phyloP scores from a whole-genome alignment of 805 yeast genomes.

The Nakazawaea populi region DNA sequence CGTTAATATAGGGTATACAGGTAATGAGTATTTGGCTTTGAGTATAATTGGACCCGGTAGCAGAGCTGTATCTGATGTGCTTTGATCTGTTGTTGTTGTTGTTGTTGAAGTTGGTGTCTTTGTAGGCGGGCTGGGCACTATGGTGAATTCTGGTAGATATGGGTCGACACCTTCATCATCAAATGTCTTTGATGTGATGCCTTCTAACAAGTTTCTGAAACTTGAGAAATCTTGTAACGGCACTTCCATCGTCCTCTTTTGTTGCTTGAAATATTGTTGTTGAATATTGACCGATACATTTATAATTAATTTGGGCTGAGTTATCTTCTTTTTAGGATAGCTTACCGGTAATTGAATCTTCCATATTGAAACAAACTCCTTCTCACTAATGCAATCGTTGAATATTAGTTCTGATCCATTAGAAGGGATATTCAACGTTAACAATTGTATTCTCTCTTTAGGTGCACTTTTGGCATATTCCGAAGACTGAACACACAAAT shows the following conservation, averaged over 20 bases:
- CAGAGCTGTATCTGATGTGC: background rate
- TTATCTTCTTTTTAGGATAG: constrained; percentile 10
- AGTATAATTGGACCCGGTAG: background rate
- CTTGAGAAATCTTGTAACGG: background rate
- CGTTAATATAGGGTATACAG: constrained; percentile 7
- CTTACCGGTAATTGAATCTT: constrained; percentile 4
- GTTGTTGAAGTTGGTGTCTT: background rate
- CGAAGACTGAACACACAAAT: constrained; percentile 7
- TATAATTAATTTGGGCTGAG: constrained; percentile 7
- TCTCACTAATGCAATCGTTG: background rate
- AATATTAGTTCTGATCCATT: constrained; percentile 1
- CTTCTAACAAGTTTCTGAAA: constrained; percentile 5
- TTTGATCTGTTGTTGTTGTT: background rate
- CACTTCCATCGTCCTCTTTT: background rate
- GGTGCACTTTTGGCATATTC: background rate
- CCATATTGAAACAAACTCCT: constrained; percentile 6
- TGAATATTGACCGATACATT: background rate
- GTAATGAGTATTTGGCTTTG: constrained; percentile 5
- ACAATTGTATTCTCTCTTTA: constrained; percentile 2
- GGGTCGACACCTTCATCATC: background rate
- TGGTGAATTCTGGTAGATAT: background rate
- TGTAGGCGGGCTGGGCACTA: background rate
- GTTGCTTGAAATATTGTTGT: background rate
- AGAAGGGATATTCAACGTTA: background rate
- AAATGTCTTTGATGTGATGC: constrained; percentile 8